These are phyloP conservation scores for Aspergillus haitiensis DNA, from an alignment of 495 filamentous ascomycete genomes.

Conservation along the genomic window DNA sequence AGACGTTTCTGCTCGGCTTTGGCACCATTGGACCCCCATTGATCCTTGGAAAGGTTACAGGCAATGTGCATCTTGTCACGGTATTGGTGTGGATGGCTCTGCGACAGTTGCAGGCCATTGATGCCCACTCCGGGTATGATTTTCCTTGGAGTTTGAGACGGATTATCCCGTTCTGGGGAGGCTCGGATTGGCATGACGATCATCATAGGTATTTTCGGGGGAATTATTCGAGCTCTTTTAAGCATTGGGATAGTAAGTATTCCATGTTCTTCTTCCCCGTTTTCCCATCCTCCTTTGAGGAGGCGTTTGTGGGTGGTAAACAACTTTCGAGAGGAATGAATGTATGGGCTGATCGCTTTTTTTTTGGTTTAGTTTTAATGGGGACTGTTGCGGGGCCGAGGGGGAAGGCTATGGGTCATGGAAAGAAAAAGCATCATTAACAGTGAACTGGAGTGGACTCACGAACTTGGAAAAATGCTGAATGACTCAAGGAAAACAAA, in stretches of 20 bases:
- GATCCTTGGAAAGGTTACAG: constrained; percentile 75
- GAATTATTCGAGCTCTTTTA: constrained; percentile 95
- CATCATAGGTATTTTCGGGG: constrained; percentile 98
- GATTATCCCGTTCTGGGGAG: constrained; percentile 98
- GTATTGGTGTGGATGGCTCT: constrained; percentile 95
- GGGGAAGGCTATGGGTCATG: constrained; percentile 18
- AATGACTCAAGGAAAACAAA: no score
- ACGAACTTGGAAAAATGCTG: no score
- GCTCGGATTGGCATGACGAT: constrained; percentile 91
- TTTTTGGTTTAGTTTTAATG: constrained; percentile 29
- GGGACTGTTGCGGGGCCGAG: constrained; percentile 27
- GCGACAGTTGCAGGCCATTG: constrained; percentile 94
- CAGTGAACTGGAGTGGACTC: background rate
- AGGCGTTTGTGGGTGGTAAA: no score
- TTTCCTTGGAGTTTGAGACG: constrained; percentile 96
- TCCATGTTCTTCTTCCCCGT: background rate
- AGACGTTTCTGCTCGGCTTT: constrained; percentile 89
- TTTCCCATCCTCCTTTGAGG: background rate
- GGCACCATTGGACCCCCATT: constrained; percentile 85
- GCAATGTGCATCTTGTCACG: constrained; percentile 87
- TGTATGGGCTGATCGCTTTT: background rate
- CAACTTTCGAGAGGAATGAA: background rate
- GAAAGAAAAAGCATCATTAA: constrained; percentile 1
- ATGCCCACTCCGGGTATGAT: constrained; percentile 95
- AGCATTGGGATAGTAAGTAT: constrained; percentile 79